phyloP scores from a whole-genome alignment of 192 early-diverging fungal species.

The Gigaspora rosea region DNA sequence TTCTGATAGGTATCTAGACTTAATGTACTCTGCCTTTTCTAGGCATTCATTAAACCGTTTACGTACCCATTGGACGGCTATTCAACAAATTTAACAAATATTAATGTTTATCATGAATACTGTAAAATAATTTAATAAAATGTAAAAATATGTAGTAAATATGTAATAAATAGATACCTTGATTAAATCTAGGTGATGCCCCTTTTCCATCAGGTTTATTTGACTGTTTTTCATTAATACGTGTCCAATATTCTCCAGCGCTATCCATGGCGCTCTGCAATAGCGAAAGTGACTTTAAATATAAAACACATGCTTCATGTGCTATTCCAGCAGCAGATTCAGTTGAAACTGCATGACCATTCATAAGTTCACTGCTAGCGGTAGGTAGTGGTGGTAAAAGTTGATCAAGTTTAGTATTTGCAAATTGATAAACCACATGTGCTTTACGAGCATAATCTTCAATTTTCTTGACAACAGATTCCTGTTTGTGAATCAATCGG shows the following conservation, averaged over 20 bases:
- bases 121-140: background rate
- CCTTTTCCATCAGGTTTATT: conserved; percentile 34
- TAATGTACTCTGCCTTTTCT: conserved; percentile 74
- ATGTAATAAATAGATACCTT: conserved; percentile 26
- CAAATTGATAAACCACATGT: conserved; percentile 66
- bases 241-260: conserved; percentile 58
- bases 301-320: conserved; percentile 73
- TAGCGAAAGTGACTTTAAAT: conserved; percentile 66
- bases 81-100: conserved; percentile 37
- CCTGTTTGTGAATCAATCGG: conserved; percentile 38
- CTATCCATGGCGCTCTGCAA: conserved; percentile 59
- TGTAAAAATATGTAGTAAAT: background rate
- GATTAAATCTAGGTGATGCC: conserved; percentile 45
- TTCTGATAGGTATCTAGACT: conserved; percentile 53
- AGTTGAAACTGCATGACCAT: conserved; percentile 37
- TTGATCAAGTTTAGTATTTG: conserved; percentile 58
- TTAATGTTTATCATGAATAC: background rate
- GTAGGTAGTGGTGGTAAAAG: conserved; percentile 51
- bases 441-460: conserved; percentile 74
- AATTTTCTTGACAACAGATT: conserved; percentile 59
- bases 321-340: conserved; percentile 43
- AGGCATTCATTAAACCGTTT: conserved; percentile 89
- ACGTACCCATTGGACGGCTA: conserved; percentile 86
- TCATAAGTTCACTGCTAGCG: conserved; percentile 13
- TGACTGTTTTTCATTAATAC: conserved; percentile 43